phyloP scores from a whole-genome alignment of 495 filamentous ascomycete genomes.

The Xylaria scruposa region DNA sequence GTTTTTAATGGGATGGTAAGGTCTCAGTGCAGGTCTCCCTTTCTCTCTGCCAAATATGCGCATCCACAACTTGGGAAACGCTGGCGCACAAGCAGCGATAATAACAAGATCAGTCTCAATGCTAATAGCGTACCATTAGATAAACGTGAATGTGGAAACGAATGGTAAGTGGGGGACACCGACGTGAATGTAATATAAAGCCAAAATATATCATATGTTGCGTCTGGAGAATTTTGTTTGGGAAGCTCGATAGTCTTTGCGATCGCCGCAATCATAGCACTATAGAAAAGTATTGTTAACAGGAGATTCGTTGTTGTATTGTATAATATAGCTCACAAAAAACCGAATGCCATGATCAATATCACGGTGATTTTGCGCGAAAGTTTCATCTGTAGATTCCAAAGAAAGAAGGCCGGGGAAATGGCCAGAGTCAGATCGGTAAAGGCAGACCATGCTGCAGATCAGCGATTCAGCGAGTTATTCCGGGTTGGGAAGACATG shows the following conservation, averaged over 20 bases:
- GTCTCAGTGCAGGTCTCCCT: neutral
- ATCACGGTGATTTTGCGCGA: constrained; percentile 6
- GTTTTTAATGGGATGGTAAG: neutral
- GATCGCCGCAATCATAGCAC: constrained; percentile 9
- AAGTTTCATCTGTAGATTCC: neutral
- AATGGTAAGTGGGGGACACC: neutral
- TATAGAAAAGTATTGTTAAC: neutral
- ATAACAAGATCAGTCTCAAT: neutral
- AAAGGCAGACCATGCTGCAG: neutral
- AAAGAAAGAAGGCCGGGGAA: neutral
- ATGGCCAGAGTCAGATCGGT: neutral
- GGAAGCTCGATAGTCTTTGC: neutral
- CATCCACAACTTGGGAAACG: neutral
- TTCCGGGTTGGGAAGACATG: neutral
- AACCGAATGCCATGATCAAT: neutral
- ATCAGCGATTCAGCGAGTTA: neutral
- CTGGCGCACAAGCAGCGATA: neutral
- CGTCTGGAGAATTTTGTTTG: neutral
- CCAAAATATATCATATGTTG: neutral
- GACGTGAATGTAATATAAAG: neutral
- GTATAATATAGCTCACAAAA: neutral
- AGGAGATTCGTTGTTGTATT: neutral
- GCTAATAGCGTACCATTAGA: neutral
- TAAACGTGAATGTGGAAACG: neutral
- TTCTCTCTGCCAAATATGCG: neutral